Base-by-base conservation (phyloP, 2,329 filamentous ascomycete genomes). In the Corinectria fuckeliana region DNA sequence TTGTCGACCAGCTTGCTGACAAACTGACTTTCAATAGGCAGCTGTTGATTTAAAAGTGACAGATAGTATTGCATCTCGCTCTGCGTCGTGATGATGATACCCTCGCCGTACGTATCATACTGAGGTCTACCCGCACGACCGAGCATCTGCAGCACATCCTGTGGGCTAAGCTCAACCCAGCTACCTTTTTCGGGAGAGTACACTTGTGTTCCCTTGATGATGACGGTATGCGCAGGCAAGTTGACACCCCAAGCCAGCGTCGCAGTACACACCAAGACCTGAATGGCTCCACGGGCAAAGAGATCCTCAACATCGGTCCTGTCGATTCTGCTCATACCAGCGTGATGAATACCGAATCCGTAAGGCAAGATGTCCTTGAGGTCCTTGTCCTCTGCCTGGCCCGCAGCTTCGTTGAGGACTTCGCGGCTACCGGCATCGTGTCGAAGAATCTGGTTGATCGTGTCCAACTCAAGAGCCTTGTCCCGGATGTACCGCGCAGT, bases 231-330 rank as follows among this genome's bases (percentile, higher is more conserved):
- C 2, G 95, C 95, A 4, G 95, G 95, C 72, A 99, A 80, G 77
- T 99, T 99, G 73, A 99, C 95, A 87, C 95, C 95, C 95, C 95
- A 99, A 21, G 95, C 95, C 52, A 99, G 82, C n/a, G 95, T 99
- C 36, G 96, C 94, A 36, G 95, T 99, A 77, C 93, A 98, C 32
- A 98, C 94, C 50, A 99, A 87, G 2, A 99, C 95, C 74, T 97
- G 93, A 34, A 99, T 92, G 28, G 91, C 88, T 62, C 94, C 94
- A 73, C 93, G 91, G 42, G 91, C 88, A 71, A 99, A 99, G 20
- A 99, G 85, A 73, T 97, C 94, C 73, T 98, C 94, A 11, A 99
- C 95, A 49, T 94, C 92, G 25, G 91, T 93, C 78, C 96, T 90
- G 81, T 99, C 96, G n/a, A 90, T 88, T 74, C 95, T 87, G 75